These are phyloP conservation scores for Lachancea kluyveri DNA, from an alignment of 805 yeast species.

Conservation along the genomic window DNA sequence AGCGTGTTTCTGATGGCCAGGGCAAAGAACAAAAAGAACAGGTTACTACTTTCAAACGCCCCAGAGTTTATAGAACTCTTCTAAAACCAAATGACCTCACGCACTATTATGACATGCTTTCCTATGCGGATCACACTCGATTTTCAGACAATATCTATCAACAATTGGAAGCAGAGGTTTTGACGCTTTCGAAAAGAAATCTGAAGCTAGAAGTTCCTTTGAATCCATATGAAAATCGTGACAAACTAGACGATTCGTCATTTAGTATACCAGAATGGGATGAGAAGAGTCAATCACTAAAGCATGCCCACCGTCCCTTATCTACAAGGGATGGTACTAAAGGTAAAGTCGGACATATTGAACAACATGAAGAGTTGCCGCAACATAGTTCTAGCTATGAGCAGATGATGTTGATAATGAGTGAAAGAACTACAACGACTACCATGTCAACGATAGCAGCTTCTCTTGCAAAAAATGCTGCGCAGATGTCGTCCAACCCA, in stretches of 20 bases:
- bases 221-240: slow-evolving; percentile 54
- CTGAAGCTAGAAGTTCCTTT: slow-evolving; percentile 67
- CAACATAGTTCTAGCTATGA: slow-evolving; percentile 85
- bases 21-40: slow-evolving; percentile 6
- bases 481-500: slow-evolving; percentile 14
- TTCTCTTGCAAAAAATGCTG: slow-evolving; percentile 27
- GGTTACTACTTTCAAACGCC: slow-evolving; percentile 35
- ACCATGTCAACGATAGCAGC: slow-evolving; percentile 36
- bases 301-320: slow-evolving; percentile 37
- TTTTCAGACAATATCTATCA: slow-evolving; percentile 76
- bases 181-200: slow-evolving; percentile 72
- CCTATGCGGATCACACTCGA: slow-evolving; percentile 74
- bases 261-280: slow-evolving; percentile 43
- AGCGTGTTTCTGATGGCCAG: not conserved
- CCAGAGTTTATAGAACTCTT: slow-evolving; percentile 71
- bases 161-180: slow-evolving; percentile 81
- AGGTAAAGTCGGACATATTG: slow-evolving; percentile 38
- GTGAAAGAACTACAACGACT: slow-evolving; percentile 37
- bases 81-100: slow-evolving; percentile 77
- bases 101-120: slow-evolving; percentile 75
- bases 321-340: slow-evolving; percentile 32
- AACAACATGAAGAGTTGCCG: slow-evolving; percentile 59
- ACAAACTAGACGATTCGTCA: slow-evolving; percentile 20
- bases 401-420: slow-evolving; percentile 74
- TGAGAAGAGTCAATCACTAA: slow-evolving; percentile 26